Percentiles rank a stretch among this genome's conserved stretches.
phyloP scores from a whole-genome alignment of 2,329 filamentous ascomycete species.

The Fusarium agapanthi region DNA sequence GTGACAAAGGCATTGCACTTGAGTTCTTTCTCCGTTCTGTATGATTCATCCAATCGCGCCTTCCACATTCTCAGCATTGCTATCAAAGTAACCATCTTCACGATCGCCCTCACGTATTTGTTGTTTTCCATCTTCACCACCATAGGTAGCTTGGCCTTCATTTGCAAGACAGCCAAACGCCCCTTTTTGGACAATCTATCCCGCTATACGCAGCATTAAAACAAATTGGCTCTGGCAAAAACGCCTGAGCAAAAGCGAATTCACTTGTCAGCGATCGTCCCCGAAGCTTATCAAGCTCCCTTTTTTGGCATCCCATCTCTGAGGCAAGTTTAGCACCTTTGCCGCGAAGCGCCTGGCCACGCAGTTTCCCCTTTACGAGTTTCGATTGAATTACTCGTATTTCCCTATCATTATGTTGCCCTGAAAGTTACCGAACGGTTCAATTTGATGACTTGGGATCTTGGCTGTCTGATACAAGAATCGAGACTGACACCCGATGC shows the following conservation, averaged over 20 bases:
- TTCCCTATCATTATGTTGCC: not conserved
- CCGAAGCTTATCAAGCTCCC: not conserved
- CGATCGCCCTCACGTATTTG: not conserved
- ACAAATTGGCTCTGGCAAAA: constrained; percentile 33
- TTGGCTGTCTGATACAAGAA: not conserved
- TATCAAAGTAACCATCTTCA: not conserved
- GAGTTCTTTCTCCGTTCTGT: not conserved
- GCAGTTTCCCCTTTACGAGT: not conserved
- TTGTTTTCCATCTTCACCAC: constrained; percentile 17
- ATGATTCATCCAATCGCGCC: not conserved
- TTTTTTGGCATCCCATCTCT: not conserved
- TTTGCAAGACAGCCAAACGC: constrained; percentile 12
- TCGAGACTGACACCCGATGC: not conserved
- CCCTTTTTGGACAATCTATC: constrained; percentile 42
- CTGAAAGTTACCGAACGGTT: not conserved
- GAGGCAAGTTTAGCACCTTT: not conserved
- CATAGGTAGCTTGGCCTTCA: constrained; percentile 27
- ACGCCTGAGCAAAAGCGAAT: constrained; percentile 21
- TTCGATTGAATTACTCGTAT: not conserved
- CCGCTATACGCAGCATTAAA: constrained; percentile 41
- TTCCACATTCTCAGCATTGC: not conserved
- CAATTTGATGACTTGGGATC: too few species aligned
- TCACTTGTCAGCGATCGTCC: constrained; percentile 24
- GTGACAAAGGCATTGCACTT: not conserved
- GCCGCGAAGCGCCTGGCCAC: not conserved